Evolutionary conservation across 1,284 basidiomycete genomes (phyloP).

Genomic region (Volvariella volvacea): DNA sequence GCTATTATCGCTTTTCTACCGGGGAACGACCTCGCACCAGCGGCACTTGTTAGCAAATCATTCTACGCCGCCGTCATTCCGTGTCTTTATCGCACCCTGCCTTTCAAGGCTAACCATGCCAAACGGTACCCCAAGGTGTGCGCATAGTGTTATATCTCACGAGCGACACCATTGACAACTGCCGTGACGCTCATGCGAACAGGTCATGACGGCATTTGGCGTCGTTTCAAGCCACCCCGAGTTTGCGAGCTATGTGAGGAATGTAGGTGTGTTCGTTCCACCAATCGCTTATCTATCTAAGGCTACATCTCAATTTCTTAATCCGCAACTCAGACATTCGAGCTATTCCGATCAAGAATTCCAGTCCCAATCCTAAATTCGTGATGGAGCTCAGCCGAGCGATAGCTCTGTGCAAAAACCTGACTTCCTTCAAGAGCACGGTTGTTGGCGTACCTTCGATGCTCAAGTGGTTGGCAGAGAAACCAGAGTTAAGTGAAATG

Average conservation of each 20-base stretch:
- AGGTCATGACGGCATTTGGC: slow-evolving; percentile 54
- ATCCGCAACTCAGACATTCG: slow-evolving; percentile 40
- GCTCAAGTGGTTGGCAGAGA: slow-evolving; percentile 28
- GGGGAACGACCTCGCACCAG: slow-evolving; percentile 47
- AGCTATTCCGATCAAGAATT: slow-evolving; percentile 30
- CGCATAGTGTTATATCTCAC: slow-evolving; percentile 5
- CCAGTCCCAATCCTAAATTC: slow-evolving; percentile 36
- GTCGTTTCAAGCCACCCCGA: slow-evolving; percentile 43
- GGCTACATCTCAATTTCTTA: background rate
- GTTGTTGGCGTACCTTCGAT: slow-evolving; percentile 38
- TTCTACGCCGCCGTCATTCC: slow-evolving; percentile 59
- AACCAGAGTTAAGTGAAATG: slow-evolving; percentile 37
- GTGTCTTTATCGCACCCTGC: slow-evolving; percentile 48
- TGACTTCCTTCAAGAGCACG: slow-evolving; percentile 50
- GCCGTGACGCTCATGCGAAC: slow-evolving; percentile 1
- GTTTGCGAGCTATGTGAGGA: slow-evolving; percentile 50
- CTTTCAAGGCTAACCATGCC: slow-evolving; percentile 45
- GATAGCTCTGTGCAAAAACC: slow-evolving; percentile 41
- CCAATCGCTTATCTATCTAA: background rate
- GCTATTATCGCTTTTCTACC: slow-evolving; percentile 49
- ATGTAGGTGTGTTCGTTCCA: slow-evolving; percentile 39
- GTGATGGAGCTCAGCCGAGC: slow-evolving; percentile 43
- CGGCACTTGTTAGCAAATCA: slow-evolving; percentile 54
- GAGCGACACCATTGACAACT: background rate
- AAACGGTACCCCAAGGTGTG: slow-evolving; percentile 47